These are phyloP conservation scores for Neophaeococcomyces mojaviensis DNA, from an alignment of 2,329 filamentous ascomycete species.

Conservation along the genomic window DNA sequence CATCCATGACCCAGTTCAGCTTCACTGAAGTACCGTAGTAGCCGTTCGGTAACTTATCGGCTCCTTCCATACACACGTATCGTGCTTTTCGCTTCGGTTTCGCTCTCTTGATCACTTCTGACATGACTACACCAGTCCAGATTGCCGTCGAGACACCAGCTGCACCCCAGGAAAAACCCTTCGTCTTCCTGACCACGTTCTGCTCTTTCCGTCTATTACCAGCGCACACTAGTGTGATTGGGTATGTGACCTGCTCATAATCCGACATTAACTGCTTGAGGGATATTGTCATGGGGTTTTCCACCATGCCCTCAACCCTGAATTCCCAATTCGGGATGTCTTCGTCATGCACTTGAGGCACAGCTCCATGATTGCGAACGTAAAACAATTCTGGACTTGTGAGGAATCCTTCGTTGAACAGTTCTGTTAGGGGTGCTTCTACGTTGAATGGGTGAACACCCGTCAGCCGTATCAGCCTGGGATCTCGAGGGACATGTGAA, in stretches of 20 bases:
- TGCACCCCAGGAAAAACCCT: constrained; percentile 90
- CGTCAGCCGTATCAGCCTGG: constrained; percentile 75
- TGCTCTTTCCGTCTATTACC: constrained; percentile 91
- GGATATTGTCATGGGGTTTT: constrained; percentile 64
- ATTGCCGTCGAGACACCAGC: constrained; percentile 80
- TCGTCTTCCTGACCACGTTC: constrained; percentile 81
- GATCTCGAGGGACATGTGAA: constrained; percentile 68
- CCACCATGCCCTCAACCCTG: constrained; percentile 75
- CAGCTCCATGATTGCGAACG: constrained; percentile 80
- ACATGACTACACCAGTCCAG: constrained; percentile 75
- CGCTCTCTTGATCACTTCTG: constrained; percentile 61
- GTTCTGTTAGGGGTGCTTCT: constrained; percentile 69
- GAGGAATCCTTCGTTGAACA: constrained; percentile 72
- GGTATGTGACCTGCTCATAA: constrained; percentile 76
- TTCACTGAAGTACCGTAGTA: constrained; percentile 84
- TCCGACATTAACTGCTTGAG: constrained; percentile 64
- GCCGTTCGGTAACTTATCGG: constrained; percentile 80
- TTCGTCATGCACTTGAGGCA: constrained; percentile 65
- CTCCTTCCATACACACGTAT: constrained; percentile 87
- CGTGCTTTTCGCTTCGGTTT: constrained; percentile 61
- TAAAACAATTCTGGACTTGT: constrained; percentile 86
- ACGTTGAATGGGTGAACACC: constrained; percentile 88
- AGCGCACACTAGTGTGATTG: constrained; percentile 83
- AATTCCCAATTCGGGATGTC: constrained; percentile 75
- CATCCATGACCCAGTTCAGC: constrained; percentile 79